These are phyloP conservation scores for Rugonectria rugulosa DNA, from an alignment of 2,329 filamentous ascomycete genomes.

Conservation along the genomic window DNA sequence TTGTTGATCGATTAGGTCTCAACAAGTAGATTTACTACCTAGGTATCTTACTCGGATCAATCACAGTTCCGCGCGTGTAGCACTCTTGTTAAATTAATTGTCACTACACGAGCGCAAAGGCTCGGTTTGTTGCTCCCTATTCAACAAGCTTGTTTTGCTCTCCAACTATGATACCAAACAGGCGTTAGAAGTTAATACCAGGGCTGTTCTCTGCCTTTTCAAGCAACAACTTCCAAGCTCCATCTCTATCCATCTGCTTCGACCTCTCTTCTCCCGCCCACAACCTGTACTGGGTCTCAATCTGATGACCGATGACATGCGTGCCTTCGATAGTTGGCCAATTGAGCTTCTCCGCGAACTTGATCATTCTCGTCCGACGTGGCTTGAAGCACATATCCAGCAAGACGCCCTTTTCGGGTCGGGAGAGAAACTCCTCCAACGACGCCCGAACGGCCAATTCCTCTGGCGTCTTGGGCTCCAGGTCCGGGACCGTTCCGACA, in stretches of 20 bases:
- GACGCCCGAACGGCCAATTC: constrained; percentile 40
- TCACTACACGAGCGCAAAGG: no score
- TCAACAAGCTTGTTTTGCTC: not conserved
- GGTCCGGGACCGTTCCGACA: constrained; percentile 49
- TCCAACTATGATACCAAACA: no score
- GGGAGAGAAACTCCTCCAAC: constrained; percentile 39
- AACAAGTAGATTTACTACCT: no score
- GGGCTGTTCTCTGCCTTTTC: constrained; percentile 19
- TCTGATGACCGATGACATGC: constrained; percentile 51
- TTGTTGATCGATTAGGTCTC: constrained; percentile 4
- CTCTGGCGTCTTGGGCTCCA: constrained; percentile 39
- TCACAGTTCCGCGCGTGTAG: no score
- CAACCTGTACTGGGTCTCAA: constrained; percentile 47
- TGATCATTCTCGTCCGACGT: constrained; percentile 45
- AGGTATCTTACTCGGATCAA: no score
- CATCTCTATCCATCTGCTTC: constrained; percentile 22
- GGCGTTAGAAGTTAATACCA: constrained; percentile 22
- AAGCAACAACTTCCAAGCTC: constrained; percentile 16
- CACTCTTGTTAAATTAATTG: no score
- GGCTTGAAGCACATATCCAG: constrained; percentile 55
- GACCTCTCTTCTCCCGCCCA: constrained; percentile 39
- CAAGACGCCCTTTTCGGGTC: constrained; percentile 42
- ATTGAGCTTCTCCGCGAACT: constrained; percentile 40
- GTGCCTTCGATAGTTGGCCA: constrained; percentile 51
- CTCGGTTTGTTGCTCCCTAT: not conserved